phyloP scores from a whole-genome alignment of 2,329 filamentous ascomycete species.

The Exophiala calicioides region DNA sequence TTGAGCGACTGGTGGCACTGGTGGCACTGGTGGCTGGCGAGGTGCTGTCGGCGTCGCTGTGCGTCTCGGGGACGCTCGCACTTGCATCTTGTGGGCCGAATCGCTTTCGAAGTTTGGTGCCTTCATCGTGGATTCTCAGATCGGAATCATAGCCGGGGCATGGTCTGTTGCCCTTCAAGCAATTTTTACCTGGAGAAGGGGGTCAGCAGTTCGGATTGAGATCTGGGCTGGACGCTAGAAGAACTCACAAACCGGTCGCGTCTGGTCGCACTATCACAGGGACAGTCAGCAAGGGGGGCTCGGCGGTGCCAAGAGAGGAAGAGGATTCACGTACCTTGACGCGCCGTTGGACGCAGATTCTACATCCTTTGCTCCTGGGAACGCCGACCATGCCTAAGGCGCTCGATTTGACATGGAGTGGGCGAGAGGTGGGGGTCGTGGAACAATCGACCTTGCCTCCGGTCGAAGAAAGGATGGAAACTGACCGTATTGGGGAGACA shows the following conservation, averaged over 20 bases:
- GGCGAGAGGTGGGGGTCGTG: too few species aligned
- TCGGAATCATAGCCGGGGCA: constrained; percentile 38
- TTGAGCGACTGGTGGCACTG: constrained; percentile 35
- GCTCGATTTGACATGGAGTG: constrained; percentile 9
- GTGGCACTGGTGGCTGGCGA: constrained; percentile 35
- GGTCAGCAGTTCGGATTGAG: too few species aligned
- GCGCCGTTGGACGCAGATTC: constrained; percentile 42
- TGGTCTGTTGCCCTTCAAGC: constrained; percentile 34
- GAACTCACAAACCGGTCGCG: constrained; percentile 28
- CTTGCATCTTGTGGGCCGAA: constrained; percentile 26
- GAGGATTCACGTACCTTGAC: constrained; percentile 36
- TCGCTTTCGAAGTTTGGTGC: constrained; percentile 37
- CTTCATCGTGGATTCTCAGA: constrained; percentile 42
- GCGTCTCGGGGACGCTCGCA: too few species aligned
- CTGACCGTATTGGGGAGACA: too few species aligned
- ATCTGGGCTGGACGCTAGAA: too few species aligned
- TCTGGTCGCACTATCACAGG: constrained; percentile 35
- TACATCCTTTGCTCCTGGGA: constrained; percentile 45
- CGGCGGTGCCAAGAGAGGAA: background rate
- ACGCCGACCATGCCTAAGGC: constrained; percentile 42
- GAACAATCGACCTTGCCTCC: too few species aligned
- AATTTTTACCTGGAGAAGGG: constrained; percentile 30
- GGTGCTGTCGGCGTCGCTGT: constrained; percentile 29
- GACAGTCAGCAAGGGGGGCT: background rate
- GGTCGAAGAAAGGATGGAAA: too few species aligned